phyloP scores from a whole-genome alignment of 495 filamentous ascomycete species.

The Lasiosphaeria miniovina region DNA sequence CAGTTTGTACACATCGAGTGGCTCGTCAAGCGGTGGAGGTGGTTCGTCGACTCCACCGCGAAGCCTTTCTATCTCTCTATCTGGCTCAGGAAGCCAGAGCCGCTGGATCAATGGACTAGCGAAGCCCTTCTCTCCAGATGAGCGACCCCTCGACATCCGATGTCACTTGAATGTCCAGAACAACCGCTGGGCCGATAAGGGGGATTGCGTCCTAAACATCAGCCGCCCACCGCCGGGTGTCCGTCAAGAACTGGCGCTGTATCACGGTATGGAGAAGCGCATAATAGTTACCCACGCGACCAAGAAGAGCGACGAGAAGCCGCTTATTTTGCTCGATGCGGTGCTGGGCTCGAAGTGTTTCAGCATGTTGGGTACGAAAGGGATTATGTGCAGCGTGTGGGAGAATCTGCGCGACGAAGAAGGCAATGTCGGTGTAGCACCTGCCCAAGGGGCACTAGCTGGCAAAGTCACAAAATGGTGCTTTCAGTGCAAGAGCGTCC shows the following conservation, averaged over 20 bases:
- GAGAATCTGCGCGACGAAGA: constrained; percentile 71
- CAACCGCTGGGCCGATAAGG: constrained; percentile 87
- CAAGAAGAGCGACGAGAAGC: constrained; percentile 60
- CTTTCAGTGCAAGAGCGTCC: constrained; percentile 59
- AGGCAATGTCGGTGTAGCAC: constrained; percentile 62
- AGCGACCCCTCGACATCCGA: constrained; percentile 62
- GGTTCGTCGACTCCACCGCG: constrained; percentile 52
- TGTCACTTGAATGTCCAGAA: constrained; percentile 74
- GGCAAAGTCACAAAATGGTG: constrained; percentile 76
- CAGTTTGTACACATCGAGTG: constrained; percentile 60
- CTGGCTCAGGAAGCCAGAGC: constrained; percentile 40
- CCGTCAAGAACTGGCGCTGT: constrained; percentile 47
- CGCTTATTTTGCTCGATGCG: constrained; percentile 71
- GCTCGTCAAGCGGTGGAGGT: constrained; percentile 44
- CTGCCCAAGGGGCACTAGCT: constrained; percentile 67
- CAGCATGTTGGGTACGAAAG: constrained; percentile 73
- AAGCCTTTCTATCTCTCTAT: constrained; percentile 52
- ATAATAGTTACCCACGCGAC: constrained; percentile 62
- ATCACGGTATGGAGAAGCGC: constrained; percentile 70
- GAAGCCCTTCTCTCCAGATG: constrained; percentile 31
- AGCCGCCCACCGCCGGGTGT: constrained; percentile 62
- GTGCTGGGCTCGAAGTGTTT: constrained; percentile 82
- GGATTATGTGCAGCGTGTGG: constrained; percentile 85
- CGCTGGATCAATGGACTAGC: constrained; percentile 48
- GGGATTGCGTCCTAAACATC: constrained; percentile 77